Evolutionary conservation across 2,329 filamentous ascomycete species (phyloP).

Genomic region (Cordyceps fumosorosea): DNA sequence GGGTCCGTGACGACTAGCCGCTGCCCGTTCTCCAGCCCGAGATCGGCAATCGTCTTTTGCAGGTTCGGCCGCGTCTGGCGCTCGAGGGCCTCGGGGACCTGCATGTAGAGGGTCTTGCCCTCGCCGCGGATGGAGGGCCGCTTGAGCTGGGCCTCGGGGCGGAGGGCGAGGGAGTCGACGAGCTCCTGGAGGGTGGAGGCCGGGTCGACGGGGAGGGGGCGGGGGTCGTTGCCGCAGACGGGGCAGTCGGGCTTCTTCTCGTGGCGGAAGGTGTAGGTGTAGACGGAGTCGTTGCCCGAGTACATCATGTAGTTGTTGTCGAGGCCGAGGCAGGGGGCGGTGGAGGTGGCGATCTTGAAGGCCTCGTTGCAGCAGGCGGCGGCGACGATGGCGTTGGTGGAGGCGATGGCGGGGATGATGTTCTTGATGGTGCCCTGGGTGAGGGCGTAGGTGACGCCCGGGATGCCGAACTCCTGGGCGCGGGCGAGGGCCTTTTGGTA

Average conservation of each 20-base stretch:
- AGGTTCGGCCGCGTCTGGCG: slow-evolving; percentile 80
- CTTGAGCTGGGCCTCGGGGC: slow-evolving; percentile 88
- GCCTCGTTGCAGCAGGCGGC: slow-evolving; percentile 96
- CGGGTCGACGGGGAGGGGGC: slow-evolving; percentile 65
- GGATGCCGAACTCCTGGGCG: slow-evolving; percentile 81
- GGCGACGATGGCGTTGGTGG: slow-evolving; percentile 93
- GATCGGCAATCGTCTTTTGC: slow-evolving; percentile 65
- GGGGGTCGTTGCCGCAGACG: slow-evolving; percentile 80
- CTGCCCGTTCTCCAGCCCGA: slow-evolving; percentile 69
- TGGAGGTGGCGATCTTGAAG: slow-evolving; percentile 81
- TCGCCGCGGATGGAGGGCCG: slow-evolving; percentile 78
- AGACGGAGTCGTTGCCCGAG: slow-evolving; percentile 88
- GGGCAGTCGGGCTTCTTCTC: slow-evolving; percentile 93
- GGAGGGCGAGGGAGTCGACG: slow-evolving; percentile 72
- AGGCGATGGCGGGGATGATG: slow-evolving; percentile 97
- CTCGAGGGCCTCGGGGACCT: slow-evolving; percentile 72
- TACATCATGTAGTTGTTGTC: slow-evolving; percentile 99
- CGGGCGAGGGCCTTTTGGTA: slow-evolving; percentile 77
- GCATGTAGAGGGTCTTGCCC: slow-evolving; percentile 84
- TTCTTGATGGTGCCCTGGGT: slow-evolving; percentile 99
- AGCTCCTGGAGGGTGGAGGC: slow-evolving; percentile 73
- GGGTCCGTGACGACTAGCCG: slow-evolving; percentile 90
- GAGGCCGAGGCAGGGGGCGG: slow-evolving; percentile 71
- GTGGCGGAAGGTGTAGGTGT: slow-evolving; percentile 95
- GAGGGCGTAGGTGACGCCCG: slow-evolving; percentile 88